These are phyloP conservation scores for Trypanosoma brucei DNA, from an alignment of 208 protist genomes.

Conservation along the genomic window DNA sequence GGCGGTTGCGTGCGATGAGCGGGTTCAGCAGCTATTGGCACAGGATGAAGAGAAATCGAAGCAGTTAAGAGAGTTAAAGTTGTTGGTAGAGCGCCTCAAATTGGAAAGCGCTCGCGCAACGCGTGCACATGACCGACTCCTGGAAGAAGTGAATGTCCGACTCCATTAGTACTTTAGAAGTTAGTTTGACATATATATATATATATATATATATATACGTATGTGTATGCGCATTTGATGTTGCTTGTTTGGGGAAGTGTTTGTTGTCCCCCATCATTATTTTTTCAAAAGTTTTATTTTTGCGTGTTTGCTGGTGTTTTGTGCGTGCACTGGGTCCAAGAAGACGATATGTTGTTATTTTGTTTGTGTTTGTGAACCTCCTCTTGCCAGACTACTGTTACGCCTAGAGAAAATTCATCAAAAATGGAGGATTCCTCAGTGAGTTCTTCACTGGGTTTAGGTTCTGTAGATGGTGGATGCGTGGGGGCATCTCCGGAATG, in stretches of 20 bases:
- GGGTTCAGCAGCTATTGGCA: slow-evolving; percentile 33
- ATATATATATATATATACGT: neutral
- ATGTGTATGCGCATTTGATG: too few relatives aligned
- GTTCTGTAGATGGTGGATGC: neutral
- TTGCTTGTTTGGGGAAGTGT: too few relatives aligned
- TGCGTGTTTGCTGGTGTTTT: too few relatives aligned
- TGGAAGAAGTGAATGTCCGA: slow-evolving; percentile 31
- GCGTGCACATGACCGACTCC: slow-evolving; percentile 37
- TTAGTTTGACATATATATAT: neutral
- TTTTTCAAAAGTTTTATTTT: too few relatives aligned
- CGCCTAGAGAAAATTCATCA: too few relatives aligned
- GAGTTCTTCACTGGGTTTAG: neutral
- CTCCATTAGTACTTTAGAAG: slow-evolving; percentile 3
- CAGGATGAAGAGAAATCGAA: slow-evolving; percentile 38
- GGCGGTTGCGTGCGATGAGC: slow-evolving; percentile 32
- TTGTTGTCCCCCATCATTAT: too few relatives aligned
- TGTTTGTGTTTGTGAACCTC: too few relatives aligned
- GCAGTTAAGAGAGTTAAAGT: slow-evolving; percentile 33
- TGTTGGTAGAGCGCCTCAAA: slow-evolving; percentile 55
- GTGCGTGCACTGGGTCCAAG: too few relatives aligned
- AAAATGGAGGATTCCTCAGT: neutral
- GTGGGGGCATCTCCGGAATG: slow-evolving; percentile 1
- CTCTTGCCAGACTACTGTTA: too few relatives aligned
- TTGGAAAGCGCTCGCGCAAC: slow-evolving; percentile 45
- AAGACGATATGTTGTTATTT: too few relatives aligned